Base-by-base conservation (phyloP, 2,329 filamentous ascomycete species). In the Pseudogymnoascus sp. region DNA sequence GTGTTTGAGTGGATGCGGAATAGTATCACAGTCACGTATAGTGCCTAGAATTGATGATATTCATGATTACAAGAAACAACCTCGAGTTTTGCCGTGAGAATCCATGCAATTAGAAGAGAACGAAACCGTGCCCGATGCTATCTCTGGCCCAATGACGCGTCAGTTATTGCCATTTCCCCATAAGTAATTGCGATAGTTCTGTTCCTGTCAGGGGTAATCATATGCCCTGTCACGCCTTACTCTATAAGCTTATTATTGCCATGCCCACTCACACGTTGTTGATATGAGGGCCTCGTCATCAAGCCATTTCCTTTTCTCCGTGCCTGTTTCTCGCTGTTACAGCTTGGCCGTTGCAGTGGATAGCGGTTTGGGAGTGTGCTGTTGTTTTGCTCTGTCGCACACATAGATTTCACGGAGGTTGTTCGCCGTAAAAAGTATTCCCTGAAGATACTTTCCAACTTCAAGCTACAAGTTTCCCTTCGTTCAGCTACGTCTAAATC, bases 1-100 rank as follows among this genome's bases (percentile, higher is more conserved):
- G 43, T 16, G 43, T 50, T 50, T 50, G n/a, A 50, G 25, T 1
- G 25, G 43, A 3, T 50, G 6, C 22, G 25, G 25, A 18, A 6
- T 50, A 30, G 43, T 50, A 50, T 50, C 43, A 50, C 43, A 50
- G 43, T 50, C 43, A 50, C 43, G 43, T 50, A 50, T 30, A 30
- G 3, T 50, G 22, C 43, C 25, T 50, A 4, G 30, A 50, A 50
- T 50, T 30, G 8, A 50, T 30, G 25, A 50, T 50, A 50, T 50
- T 47, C 14, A 47, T 28, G 20, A 47, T 6, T 2, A 50, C 41
- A 47, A 47, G 22, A 47, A 47, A 30, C 3, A 28, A n/a, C 25
- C 18, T 28, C 14, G 22, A n/a, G 12, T 16, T 50, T 47, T 50
- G 41, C 41, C 41, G 22, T 50, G 43, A 16, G 7, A 30, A 50